Conservation (phyloP, 768 basidiomycete species). For the Mycena indigotica region DNA sequence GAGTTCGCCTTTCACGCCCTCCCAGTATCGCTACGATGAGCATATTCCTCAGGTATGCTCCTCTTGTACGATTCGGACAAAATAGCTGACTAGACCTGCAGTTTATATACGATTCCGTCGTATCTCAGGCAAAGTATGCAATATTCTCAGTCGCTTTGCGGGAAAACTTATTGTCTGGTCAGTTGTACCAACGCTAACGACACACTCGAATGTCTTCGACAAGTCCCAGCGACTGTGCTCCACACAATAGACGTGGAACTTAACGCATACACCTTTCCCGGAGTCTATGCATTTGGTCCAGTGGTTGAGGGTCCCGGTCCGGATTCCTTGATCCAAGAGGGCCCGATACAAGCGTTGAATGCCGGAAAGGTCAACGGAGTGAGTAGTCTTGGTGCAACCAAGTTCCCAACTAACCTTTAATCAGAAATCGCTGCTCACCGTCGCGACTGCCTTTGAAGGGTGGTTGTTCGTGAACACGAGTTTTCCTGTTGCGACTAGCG, state of each 20-base stretch:
- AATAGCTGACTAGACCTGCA: background rate
- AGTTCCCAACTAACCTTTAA: slow-evolving; percentile 41
- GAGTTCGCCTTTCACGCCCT: slow-evolving; percentile 32
- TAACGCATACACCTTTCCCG: slow-evolving; percentile 23
- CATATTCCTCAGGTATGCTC: slow-evolving; percentile 18
- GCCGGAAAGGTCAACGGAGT: slow-evolving; percentile 36
- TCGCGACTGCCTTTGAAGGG: slow-evolving; percentile 33
- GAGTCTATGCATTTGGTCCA: slow-evolving; percentile 27
- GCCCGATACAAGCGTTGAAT: slow-evolving; percentile 29
- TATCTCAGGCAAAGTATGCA: too few relatives aligned
- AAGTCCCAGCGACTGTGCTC: slow-evolving; percentile 21
- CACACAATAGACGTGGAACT: slow-evolving; percentile 25
- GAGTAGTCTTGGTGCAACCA: background rate
- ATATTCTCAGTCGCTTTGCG: too few relatives aligned
- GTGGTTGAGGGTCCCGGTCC: slow-evolving; percentile 37
- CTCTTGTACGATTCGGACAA: slow-evolving; percentile 2
- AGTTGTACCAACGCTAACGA: slow-evolving; percentile 1
- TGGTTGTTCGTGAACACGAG: slow-evolving; percentile 22
- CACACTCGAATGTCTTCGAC: slow-evolving; percentile 30
- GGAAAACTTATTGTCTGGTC: too few relatives aligned
- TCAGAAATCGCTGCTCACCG: slow-evolving; percentile 22
- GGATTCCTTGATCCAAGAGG: slow-evolving; percentile 33
- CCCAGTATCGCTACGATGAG: slow-evolving; percentile 34
- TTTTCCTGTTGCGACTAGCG: slow-evolving; percentile 3
- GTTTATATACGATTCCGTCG: background rate